Conservation (phyloP, 202 grass and related monocot genomes). For the Panicum virgatum region DNA sequence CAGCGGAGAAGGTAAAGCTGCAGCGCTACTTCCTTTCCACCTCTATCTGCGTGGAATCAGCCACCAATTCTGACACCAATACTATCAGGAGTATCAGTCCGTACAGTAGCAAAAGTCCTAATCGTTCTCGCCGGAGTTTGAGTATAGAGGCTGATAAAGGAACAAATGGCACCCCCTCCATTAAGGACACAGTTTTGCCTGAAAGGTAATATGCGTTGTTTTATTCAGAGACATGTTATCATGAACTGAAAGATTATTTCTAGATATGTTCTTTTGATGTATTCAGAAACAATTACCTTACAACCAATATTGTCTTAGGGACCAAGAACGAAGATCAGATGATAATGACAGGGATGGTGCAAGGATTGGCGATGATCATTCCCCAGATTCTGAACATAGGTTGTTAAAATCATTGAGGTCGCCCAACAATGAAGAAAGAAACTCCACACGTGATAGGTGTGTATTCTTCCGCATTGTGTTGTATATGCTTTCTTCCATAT, state of each 20-base stretch:
- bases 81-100: slow-evolving; percentile 66
- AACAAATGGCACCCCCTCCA: slow-evolving; percentile 43
- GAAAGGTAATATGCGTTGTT: slow-evolving; percentile 55
- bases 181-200: slow-evolving; percentile 39
- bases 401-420: slow-evolving; percentile 46
- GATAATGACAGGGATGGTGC: slow-evolving; percentile 29
- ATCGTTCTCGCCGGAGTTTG: slow-evolving; percentile 44
- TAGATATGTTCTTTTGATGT: slow-evolving; percentile 19
- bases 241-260: slow-evolving; percentile 12
- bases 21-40: neutral
- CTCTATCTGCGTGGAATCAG: neutral
- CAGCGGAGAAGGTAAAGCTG: slow-evolving; percentile 58
- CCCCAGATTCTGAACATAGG: slow-evolving; percentile 30
- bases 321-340: slow-evolving; percentile 42
- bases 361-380: slow-evolving; percentile 28
- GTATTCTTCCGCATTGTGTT: neutral
- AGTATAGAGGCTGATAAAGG: slow-evolving; percentile 53
- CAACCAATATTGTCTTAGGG: slow-evolving; percentile 40
- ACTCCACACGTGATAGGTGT: slow-evolving; percentile 41
- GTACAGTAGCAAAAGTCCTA: slow-evolving; percentile 53
- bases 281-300: slow-evolving; percentile 31
- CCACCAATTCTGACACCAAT: slow-evolving; percentile 9
- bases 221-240: slow-evolving; percentile 8
- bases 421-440: slow-evolving; percentile 39
- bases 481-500: slow-evolving; percentile 1